Evolutionary conservation across 2,329 filamentous ascomycete genomes (phyloP), one percentile per base, ranked within the genome.

Genomic region (Fusarium anthophilum): DNA sequence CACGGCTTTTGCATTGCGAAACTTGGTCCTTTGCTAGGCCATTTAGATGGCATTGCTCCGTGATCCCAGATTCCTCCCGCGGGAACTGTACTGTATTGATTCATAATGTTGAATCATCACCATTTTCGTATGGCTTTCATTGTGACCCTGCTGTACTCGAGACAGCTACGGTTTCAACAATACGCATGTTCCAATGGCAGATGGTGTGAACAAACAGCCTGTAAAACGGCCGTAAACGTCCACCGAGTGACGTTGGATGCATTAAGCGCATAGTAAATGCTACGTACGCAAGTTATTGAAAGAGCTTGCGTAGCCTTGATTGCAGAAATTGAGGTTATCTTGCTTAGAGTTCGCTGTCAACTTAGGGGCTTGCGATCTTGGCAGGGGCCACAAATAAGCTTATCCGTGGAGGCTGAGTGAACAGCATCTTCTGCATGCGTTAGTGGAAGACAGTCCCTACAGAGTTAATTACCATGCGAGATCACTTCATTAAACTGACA

Each of bases 301-400:
- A 48, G 26, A 58, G 7, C 24, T 50, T 58, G 41, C 8, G 20
- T n/a, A 37, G 35, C 41, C 32, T 37, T 15, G 32, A 14, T 37
- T 37, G 15, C 2, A n/a, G 13, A 26, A n/a, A 58, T 50, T 30
- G 54, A 37, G 8, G 14, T 50, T 32, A 17, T 51, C 20, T 48
- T 45, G 38, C 26, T 30, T 32, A 26, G 10, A 41, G 54, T 41
- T 60, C 22, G 12, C 41, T 15, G 30, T 37, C 24, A 45, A 44
- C n/a, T 66, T 38, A 30, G 37, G 35, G n/a, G 24, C 55, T 26
- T 17, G n/a, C 20, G 24, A 32, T 51, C 45, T 67, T 61, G 63
- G 65, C 63, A 68, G 45, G 53, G 53, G 45, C 45, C n/a, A 30
- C 28, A 30, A 41, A 61, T 53, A 67, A 67, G 63, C 63, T 68